Base-by-base conservation (phyloP, 2,329 filamentous ascomycete species). In the Diaporthe amygdali region DNA sequence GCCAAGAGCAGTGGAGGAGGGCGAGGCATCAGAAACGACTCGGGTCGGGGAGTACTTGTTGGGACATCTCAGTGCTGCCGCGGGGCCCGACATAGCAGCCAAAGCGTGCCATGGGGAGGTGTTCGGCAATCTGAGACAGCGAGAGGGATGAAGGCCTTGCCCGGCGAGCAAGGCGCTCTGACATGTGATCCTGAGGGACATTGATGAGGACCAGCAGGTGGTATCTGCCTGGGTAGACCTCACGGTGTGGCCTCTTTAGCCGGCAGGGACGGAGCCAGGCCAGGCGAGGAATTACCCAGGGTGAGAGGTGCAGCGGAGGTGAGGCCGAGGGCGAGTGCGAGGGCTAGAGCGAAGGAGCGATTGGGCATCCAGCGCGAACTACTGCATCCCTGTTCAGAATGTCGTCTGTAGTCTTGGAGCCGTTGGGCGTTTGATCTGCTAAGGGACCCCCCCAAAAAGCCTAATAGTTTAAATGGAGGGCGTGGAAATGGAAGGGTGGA, bases 131-230 rank as follows among this genome's bases (percentile, higher is more conserved):
- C 34, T 61, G 64, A 68, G 47, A 51, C 55, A 32, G 15, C 34
- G 59, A 49, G 64, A 64, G 34, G 44, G 39, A 25, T 54, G 68
- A n/a, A 54, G 30, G 51, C 49, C 44, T 10, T 49, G 56, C 46
- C 68, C 59, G 22, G 44, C 44, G 41, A 61, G 27, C 34, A 47
- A 34, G n/a, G 69, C 55, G 55, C 44, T 44, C 56, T 67, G 55
- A 34, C 71, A 68, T 70, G 71, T 72, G 71, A 70, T 47, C 17
- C 52, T 37, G 14, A 70, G 54, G 51, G 71, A 61, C 71, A 72
- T 72, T 46, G 27, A 22, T 14, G 14, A 22, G 9, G 49, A 14
- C 3, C 10, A 30, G 44, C 22, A 22, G 32, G 25, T 22, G 30
- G 61, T 54, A 12, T 54, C 63, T 66, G 63, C 34, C 63, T 64